Conservation (phyloP, 2,329 filamentous ascomycete genomes). For the Cercospora sojina region DNA sequence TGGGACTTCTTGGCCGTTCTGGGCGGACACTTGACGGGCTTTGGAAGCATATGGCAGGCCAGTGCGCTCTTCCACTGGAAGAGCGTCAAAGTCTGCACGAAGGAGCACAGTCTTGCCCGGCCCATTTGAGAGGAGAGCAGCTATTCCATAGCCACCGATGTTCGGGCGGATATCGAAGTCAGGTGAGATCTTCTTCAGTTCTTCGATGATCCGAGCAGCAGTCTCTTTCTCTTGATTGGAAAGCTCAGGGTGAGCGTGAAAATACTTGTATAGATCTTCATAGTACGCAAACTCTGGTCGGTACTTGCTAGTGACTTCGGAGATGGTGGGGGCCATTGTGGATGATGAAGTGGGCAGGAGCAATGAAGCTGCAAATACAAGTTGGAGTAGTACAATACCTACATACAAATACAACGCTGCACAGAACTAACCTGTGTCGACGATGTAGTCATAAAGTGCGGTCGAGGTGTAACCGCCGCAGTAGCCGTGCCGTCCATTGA, state of each 20-base stretch:
- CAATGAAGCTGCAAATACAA: not conserved
- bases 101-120: conserved; percentile 55
- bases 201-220: conserved; percentile 47
- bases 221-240: conserved; percentile 58
- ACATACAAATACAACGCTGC: conserved; percentile 8
- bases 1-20: conserved; percentile 51
- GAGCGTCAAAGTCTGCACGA: conserved; percentile 62
- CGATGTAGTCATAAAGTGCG: conserved; percentile 8
- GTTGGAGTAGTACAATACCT: conserved; percentile 15
- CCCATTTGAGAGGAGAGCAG: conserved; percentile 58
- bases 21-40: conserved; percentile 43
- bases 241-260: conserved; percentile 60
- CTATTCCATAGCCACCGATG: conserved; percentile 61
- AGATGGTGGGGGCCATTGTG: conserved; percentile 29
- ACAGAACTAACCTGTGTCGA: not conserved
- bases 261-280: conserved; percentile 58
- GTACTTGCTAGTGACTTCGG: conserved; percentile 32
- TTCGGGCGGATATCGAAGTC: conserved; percentile 49
- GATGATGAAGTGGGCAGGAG: not conserved
- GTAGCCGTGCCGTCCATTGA: conserved; percentile 9
- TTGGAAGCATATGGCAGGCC: conserved; percentile 57
- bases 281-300: conserved; percentile 48
- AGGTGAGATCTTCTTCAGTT: conserved; percentile 40
- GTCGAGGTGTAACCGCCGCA: conserved; percentile 8
- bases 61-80: conserved; percentile 59